These are phyloP conservation scores for Cardiospermum halicacabum DNA, from an alignment of 345 rosid species.

Conservation along the genomic window DNA sequence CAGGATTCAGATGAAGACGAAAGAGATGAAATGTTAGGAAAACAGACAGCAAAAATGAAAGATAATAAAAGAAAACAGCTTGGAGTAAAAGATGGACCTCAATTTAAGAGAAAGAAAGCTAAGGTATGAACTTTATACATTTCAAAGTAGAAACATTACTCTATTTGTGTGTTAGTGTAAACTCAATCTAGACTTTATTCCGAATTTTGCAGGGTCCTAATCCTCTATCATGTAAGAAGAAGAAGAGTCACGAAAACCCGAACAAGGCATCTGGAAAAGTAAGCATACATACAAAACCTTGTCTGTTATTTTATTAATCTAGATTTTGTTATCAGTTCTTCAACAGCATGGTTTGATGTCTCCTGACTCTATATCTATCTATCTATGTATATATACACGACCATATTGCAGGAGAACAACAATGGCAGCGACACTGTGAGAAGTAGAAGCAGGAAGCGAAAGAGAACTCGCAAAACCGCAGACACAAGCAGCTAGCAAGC, in stretches of 20 bases:
- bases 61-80: conserved; percentile 27
- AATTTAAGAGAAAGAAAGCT: conserved; percentile 74
- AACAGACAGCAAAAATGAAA: conserved; percentile 18
- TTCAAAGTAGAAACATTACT: conserved; percentile 15
- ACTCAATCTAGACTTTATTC: neutral
- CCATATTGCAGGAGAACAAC: conserved; percentile 38
- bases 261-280: conserved; percentile 37
- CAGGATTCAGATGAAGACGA: conserved; percentile 28
- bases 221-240: conserved; percentile 81
- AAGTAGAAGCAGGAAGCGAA: conserved; percentile 41
- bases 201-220: conserved; percentile 69
- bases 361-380: neutral
- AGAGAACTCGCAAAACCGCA: conserved; percentile 29
- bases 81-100: conserved; percentile 55
- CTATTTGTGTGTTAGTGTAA: neutral
- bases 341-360: neutral
- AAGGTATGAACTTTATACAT: too few relatives aligned
- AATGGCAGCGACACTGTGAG: conserved; percentile 18
- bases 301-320: neutral
- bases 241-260: conserved; percentile 34
- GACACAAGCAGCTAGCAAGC: conserved; percentile 12
- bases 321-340: neutral
- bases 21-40: conserved; percentile 20
- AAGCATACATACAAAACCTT: conserved; percentile 3
- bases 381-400: conserved; percentile 5